phyloP scores from a whole-genome alignment of 164 flowering plant species.

The Magnolia officinalis region DNA sequence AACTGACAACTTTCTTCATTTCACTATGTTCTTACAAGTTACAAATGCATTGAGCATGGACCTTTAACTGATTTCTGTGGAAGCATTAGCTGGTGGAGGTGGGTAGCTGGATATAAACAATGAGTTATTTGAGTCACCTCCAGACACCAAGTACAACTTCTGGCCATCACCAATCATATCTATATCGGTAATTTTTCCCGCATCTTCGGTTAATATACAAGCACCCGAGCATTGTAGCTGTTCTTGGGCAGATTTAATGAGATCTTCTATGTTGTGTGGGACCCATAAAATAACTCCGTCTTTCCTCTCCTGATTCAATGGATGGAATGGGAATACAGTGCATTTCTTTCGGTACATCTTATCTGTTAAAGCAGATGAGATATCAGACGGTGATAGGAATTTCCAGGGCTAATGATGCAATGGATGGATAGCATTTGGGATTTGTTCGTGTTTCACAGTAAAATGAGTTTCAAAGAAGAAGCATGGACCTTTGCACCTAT shows the following conservation, averaged over 20 bases:
- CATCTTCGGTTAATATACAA: slow-evolving; percentile 67
- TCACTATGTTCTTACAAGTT: no score
- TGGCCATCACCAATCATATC: slow-evolving; percentile 72
- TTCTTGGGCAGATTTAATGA: slow-evolving; percentile 43
- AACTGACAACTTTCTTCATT: no score
- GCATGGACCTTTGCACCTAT: no score
- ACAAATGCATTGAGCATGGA: no score
- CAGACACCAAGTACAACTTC: slow-evolving; percentile 49
- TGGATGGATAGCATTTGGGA: no score
- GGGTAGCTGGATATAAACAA: no score
- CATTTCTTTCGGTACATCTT: slow-evolving; percentile 54
- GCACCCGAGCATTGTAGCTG: slow-evolving; percentile 28
- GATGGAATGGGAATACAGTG: slow-evolving; percentile 85
- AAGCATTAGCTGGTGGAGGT: no score
- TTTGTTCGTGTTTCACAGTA: no score
- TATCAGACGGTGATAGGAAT: background rate
- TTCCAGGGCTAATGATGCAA: no score
- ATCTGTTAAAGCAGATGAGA: background rate
- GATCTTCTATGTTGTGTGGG: slow-evolving; percentile 60
- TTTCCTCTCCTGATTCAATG: slow-evolving; percentile 61
- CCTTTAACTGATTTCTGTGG: no score
- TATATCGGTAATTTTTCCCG: slow-evolving; percentile 64
- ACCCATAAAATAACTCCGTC: slow-evolving; percentile 73
- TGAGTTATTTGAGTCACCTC: no score
- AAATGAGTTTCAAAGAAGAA: no score